Evolutionary conservation across 2,329 filamentous ascomycete species (phyloP), one percentile per base, ranked within the genome.

Genomic region (Sarocladium brachiariae): DNA sequence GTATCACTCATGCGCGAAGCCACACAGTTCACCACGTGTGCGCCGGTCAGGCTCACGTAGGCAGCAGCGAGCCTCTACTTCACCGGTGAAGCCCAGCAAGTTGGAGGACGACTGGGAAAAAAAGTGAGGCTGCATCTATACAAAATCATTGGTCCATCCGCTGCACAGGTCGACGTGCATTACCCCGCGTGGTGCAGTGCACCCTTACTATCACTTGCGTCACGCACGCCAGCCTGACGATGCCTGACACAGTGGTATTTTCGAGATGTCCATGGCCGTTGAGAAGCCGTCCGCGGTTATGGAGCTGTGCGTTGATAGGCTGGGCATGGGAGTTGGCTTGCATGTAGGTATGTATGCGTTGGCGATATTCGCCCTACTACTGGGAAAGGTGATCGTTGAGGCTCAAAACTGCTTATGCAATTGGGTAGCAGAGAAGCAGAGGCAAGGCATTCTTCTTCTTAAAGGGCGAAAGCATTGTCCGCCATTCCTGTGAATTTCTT

Each of bases 341-440:
- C 25, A 47, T 57, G 58, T n/a, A n/a, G n/a, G n/a, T 53, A 55
- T 52, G 60, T 58, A 61, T 61, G 59, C 54, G 59, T 60, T 61
- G 59, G 55, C 54, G 25, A 33, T 19, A 31, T 21, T 47, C 52
- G 46, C 55, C 51, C 50, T 52, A 51, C 52, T 53, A 37, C 35
- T 56, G 55, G 50, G 50, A 53, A 38, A 37, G 52, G 21, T 25
- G 51, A 39, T 7, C 16, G 4, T 9, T 60, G 59, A 56, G 59
- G 59, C 59, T 61, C 59, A 47, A 47, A 27, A 25, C 21, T 27
- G 23, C n/a, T 19, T 43, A 5, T 43, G 16, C 23, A 23, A 43
- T 43, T 43, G 39, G 39, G 27, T 27, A 23, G 39, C 4, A 43
- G 3, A 24, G 21, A 10, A 10, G n/a, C 21, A 43, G 39, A 27